Evolutionary conservation across 176 grass and related monocot genomes (phyloP).

Genomic region (Aegilops speltoides): DNA sequence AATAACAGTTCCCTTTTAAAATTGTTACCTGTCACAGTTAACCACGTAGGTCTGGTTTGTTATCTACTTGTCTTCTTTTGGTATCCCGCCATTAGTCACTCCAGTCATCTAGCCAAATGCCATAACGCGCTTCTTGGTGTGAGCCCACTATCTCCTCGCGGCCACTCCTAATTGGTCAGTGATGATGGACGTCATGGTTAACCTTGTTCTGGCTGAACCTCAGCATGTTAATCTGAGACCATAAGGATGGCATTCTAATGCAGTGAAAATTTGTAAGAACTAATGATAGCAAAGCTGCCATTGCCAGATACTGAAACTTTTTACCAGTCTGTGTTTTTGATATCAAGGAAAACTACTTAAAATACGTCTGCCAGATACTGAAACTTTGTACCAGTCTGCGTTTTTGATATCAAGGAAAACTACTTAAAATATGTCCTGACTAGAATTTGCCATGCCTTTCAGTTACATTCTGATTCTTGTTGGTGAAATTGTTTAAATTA

Average conservation of each 20-base stretch:
- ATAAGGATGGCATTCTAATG: constrained; percentile 12
- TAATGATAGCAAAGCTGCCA: constrained; percentile 12
- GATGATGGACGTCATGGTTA: constrained; percentile 30
- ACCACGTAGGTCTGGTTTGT: neutral
- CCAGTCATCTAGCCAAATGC: constrained; percentile 2
- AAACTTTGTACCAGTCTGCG: neutral
- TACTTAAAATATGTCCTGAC: neutral
- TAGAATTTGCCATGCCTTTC: constrained; percentile 4
- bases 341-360: neutral
- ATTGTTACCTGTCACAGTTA: neutral
- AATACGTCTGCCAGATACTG: neutral
- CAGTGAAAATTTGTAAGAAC: constrained; percentile 10
- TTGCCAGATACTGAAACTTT: neutral
- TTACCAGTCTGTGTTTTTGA: neutral
- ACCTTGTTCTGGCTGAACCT: constrained; percentile 20
- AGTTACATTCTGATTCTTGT: neutral
- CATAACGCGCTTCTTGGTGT: neutral
- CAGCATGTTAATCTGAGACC: constrained; percentile 31
- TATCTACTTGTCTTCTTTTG: constrained; percentile 13
- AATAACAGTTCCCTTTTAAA: neutral
- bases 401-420: constrained; percentile 3
- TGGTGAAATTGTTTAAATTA: neutral
- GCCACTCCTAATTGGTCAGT: constrained; percentile 25
- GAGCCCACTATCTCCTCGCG: neutral
- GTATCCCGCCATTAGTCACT: neutral